These are phyloP conservation scores for Monosporozyma yasuniensis DNA, from an alignment of 805 yeast genomes.

Conservation along the genomic window DNA sequence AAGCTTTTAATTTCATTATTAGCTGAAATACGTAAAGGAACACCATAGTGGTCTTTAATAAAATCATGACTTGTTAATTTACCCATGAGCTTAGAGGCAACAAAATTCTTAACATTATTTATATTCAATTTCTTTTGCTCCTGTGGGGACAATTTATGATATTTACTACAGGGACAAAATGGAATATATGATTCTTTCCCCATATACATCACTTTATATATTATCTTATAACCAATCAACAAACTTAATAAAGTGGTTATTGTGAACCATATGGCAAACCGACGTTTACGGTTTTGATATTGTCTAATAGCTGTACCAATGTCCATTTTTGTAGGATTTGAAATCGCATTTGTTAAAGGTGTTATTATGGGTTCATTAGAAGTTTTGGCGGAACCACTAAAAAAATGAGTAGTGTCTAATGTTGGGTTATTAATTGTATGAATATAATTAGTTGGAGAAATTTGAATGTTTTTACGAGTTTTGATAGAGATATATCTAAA, in stretches of 20 bases:
- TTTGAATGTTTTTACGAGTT: neutral
- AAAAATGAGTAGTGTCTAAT: conserved; percentile 18
- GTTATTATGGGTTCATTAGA: neutral
- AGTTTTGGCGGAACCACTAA: conserved; percentile 9
- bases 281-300: conserved; percentile 14
- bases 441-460: neutral
- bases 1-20: conserved; percentile 11
- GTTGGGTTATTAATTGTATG: neutral
- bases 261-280: conserved; percentile 10
- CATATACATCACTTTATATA: conserved; percentile 22
- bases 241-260: conserved; percentile 12
- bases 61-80: conserved; percentile 23
- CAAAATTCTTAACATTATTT: conserved; percentile 13
- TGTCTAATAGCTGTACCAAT: conserved; percentile 17
- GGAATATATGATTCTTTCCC: conserved; percentile 23
- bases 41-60: conserved; percentile 27
- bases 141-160: conserved; percentile 17
- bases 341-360: neutral
- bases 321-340: neutral
- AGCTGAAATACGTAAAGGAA: conserved; percentile 19
- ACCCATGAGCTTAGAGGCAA: conserved; percentile 17
- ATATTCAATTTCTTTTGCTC: conserved; percentile 18
- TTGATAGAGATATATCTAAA: neutral
- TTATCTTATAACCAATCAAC: conserved; percentile 22
- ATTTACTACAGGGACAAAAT: conserved; percentile 17